A percentile compares a stretch with the other conserved stretches of the same genome.
Conservation (phyloP, 2,329 filamentous ascomycete species). For the Pseudofabraea citricarpa region DNA sequence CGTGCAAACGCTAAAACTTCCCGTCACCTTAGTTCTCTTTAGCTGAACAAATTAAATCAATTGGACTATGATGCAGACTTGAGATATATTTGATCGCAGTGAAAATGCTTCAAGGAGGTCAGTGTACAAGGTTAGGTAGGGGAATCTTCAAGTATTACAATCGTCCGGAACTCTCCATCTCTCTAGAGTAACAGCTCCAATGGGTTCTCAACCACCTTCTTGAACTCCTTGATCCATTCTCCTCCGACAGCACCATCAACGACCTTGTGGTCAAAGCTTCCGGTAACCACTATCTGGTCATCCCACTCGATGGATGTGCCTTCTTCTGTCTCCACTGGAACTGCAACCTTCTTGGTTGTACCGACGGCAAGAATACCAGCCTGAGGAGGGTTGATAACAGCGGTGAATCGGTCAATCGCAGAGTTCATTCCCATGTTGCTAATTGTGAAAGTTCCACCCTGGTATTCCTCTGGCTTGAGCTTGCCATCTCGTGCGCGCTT, state of each 20-base stretch:
- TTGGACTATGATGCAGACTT: not conserved
- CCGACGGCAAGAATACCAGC: conserved; percentile 92
- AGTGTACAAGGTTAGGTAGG: conserved; percentile 6
- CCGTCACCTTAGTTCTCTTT: no score
- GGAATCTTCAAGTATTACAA: conserved; percentile 5
- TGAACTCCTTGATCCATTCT: conserved; percentile 95
- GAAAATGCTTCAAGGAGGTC: conserved; percentile 6
- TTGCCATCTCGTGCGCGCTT: conserved; percentile 96
- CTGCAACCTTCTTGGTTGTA: conserved; percentile 89
- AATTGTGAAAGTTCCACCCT: conserved; percentile 98
- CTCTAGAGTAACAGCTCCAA: conserved; percentile 82
- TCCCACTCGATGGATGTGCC: conserved; percentile 81
- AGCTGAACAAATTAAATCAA: no score
- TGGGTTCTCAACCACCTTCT: conserved; percentile 97
- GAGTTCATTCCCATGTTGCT: conserved; percentile 99
- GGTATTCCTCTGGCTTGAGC: conserved; percentile 99
- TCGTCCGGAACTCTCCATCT: not conserved
- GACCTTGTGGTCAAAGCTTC: conserved; percentile 98
- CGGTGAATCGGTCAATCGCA: conserved; percentile 94
- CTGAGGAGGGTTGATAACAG: conserved; percentile 98
- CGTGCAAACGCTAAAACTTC: no score
- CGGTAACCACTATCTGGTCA: conserved; percentile 93
- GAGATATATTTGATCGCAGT: conserved; percentile 2
- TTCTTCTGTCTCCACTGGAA: conserved; percentile 81
- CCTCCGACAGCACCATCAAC: conserved; percentile 94